These are phyloP conservation scores for Suillus variegatus DNA, from an alignment of 768 basidiomycete species.

Conservation along the genomic window DNA sequence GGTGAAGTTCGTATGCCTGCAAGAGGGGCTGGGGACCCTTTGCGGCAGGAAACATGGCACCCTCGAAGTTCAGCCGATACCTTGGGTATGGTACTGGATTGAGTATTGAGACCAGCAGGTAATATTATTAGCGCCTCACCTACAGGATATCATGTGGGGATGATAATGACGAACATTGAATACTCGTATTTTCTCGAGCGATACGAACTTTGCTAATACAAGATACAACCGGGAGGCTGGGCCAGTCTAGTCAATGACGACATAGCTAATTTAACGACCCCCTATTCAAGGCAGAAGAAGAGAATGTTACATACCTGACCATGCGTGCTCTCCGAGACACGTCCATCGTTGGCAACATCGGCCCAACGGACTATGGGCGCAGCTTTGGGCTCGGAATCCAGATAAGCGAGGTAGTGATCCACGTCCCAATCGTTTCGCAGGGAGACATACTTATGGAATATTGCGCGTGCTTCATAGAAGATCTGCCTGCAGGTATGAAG, in stretches of 20 bases:
- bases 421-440: constrained; percentile 41
- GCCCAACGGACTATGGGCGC: constrained; percentile 31
- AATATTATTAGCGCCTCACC: background rate
- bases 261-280: constrained; percentile 7
- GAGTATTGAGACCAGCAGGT: constrained; percentile 8
- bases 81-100: constrained; percentile 21
- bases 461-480: constrained; percentile 30
- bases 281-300: constrained; percentile 2
- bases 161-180: constrained; percentile 30
- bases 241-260: constrained; percentile 4
- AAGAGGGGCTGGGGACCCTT: constrained; percentile 14
- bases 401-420: constrained; percentile 23
- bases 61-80: constrained; percentile 34
- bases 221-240: constrained; percentile 35
- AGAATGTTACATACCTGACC: constrained; percentile 22
- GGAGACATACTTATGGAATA: constrained; percentile 36
- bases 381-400: constrained; percentile 19
- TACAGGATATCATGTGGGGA: constrained; percentile 20
- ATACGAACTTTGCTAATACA: constrained; percentile 30
- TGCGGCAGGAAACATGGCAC: constrained; percentile 37
- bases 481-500: constrained; percentile 34
- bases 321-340: constrained; percentile 23
- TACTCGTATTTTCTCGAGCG: constrained; percentile 33
- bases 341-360: constrained; percentile 44
- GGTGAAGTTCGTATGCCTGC: constrained; percentile 33